Conservation (phyloP, 2,329 filamentous ascomycete species). For the Blastomyces emzantsi region DNA sequence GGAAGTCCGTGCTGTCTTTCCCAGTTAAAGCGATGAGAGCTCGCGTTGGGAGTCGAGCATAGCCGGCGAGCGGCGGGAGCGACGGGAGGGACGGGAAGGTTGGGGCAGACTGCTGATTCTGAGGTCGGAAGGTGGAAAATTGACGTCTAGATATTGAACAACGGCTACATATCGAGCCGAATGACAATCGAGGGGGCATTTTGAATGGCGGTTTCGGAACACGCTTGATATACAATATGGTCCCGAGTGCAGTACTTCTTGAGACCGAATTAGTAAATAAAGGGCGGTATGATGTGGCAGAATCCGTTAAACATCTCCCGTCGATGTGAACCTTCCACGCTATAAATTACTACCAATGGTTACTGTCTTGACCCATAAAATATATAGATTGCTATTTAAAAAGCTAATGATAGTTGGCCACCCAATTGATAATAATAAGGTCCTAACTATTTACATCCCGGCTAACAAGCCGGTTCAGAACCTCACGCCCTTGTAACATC, state of each 20-base stretch:
- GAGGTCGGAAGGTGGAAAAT: constrained; percentile 25
- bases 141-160: constrained; percentile 22
- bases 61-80: constrained; percentile 36
- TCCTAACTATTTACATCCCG: not conserved
- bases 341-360: too few relatives aligned
- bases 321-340: too few relatives aligned
- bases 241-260: not conserved
- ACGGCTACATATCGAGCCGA: constrained; percentile 23
- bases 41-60: constrained; percentile 56
- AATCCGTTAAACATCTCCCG: not conserved
- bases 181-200: constrained; percentile 26
- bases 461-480: not conserved
- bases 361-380: not conserved
- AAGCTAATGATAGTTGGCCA: not conserved
- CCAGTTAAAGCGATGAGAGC: constrained; percentile 72
- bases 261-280: not conserved
- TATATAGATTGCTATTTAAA: not conserved
- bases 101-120: constrained; percentile 1
- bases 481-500: not conserved
- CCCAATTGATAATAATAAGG: not conserved
- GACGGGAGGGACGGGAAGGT: constrained; percentile 28
- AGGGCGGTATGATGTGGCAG: constrained; percentile 6
- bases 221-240: not conserved
- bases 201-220: constrained; percentile 8
- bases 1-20: constrained; percentile 68